phyloP scores from a whole-genome alignment of 169 alveolate genomes.

The Eimeria tenella region DNA sequence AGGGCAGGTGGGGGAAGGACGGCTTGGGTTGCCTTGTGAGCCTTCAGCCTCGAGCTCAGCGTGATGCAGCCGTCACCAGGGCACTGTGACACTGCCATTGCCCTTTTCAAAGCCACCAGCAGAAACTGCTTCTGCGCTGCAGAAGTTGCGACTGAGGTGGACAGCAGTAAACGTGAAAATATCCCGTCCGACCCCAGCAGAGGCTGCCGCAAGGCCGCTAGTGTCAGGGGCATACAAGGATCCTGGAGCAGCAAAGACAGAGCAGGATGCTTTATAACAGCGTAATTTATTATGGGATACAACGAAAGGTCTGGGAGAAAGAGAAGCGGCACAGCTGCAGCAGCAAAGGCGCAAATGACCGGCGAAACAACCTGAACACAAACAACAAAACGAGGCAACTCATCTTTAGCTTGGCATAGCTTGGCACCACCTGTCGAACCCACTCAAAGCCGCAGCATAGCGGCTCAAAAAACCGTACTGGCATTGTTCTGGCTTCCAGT shows the following conservation, averaged over 20 bases:
- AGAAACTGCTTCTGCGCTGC: constrained; percentile 29
- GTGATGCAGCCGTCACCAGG: constrained; percentile 47
- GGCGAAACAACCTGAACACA: constrained; percentile 67
- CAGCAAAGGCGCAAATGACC: constrained; percentile 49
- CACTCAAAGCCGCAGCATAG: too few relatives aligned
- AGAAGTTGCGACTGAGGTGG: constrained; percentile 38
- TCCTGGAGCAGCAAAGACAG: constrained; percentile 55
- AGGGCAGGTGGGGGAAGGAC: constrained; percentile 51
- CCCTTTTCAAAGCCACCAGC: constrained; percentile 54
- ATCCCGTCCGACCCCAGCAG: constrained; percentile 60
- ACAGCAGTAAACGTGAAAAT: constrained; percentile 46
- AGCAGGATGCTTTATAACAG: constrained; percentile 51
- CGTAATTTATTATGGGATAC: constrained; percentile 49
- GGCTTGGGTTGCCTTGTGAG: constrained; percentile 35
- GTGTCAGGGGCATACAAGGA: constrained; percentile 61
- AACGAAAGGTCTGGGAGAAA: constrained; percentile 54
- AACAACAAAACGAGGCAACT: background rate
- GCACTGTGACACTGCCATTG: constrained; percentile 59
- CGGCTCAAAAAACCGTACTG: too few relatives aligned
- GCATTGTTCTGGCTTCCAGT: too few relatives aligned
- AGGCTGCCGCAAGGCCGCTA: constrained; percentile 62
- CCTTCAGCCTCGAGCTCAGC: constrained; percentile 52
- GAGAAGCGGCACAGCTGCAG: constrained; percentile 55
- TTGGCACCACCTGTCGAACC: too few relatives aligned
- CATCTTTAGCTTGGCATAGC: background rate